phyloP scores from a whole-genome alignment of 768 basidiomycete species.

The Auriscalpium vulgare region DNA sequence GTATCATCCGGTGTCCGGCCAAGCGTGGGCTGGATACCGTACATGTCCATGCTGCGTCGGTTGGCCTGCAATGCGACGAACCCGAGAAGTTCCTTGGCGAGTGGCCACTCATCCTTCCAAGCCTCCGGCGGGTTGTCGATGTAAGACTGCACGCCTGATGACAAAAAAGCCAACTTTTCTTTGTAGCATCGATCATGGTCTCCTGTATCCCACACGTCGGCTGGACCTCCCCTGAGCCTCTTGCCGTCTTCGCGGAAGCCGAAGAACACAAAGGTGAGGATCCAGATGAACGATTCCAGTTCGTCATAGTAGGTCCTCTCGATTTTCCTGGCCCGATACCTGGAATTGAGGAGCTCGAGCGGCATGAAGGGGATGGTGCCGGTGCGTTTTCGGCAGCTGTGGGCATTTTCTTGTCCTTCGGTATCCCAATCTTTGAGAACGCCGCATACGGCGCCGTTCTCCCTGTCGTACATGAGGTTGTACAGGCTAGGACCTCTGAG shows the following conservation, averaged over 20 bases:
- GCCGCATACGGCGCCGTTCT: background rate
- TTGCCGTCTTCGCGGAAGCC: background rate
- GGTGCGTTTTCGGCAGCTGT: background rate
- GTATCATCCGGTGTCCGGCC: background rate
- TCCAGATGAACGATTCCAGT: too few species aligned
- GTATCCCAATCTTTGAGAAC: slow-evolving; percentile 1
- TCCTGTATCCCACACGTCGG: background rate
- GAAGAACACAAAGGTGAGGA: background rate
- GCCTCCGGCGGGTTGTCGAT: too few species aligned
- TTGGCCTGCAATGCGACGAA: too few species aligned
- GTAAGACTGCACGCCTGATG: too few species aligned
- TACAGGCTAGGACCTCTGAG: background rate
- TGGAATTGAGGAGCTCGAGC: background rate
- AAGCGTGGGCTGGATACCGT: too few species aligned
- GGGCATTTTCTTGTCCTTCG: too few species aligned
- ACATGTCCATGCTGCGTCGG: too few species aligned
- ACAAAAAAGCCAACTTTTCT: background rate
- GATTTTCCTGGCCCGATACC: background rate
- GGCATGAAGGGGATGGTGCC: background rate
- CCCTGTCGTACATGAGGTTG: background rate
- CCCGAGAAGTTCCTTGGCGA: too few species aligned
- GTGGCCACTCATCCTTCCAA: too few species aligned
- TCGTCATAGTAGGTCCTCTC: too few species aligned
- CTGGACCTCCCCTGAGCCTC: background rate
- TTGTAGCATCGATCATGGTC: background rate